Evolutionary conservation across 345 rosid genomes (phyloP).

Genomic region (Populus ilicifolia): DNA sequence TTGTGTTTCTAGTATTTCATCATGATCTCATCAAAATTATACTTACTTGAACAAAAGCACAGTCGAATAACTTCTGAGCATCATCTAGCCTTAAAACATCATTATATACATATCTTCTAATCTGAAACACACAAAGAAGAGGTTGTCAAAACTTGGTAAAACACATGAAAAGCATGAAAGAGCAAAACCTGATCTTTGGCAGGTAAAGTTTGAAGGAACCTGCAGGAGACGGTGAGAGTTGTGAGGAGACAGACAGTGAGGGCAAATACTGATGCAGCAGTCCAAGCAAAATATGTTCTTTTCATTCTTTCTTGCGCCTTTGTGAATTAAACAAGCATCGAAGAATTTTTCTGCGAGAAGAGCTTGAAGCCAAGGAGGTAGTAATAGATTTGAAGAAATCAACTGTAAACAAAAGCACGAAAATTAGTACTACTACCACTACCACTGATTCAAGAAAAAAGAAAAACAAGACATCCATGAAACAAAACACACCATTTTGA

Average conservation of each 20-base stretch:
- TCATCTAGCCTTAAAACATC: slow-evolving; percentile 74
- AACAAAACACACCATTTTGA: not conserved
- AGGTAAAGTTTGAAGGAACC: slow-evolving; percentile 33
- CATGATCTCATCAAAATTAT: not conserved
- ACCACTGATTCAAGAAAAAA: not conserved
- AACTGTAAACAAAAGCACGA: slow-evolving; percentile 16
- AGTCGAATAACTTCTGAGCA: slow-evolving; percentile 66
- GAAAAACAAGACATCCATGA: not conserved
- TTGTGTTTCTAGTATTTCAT: not conserved
- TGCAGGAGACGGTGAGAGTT: slow-evolving; percentile 70
- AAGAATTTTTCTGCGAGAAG: slow-evolving; percentile 73
- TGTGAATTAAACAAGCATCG: slow-evolving; percentile 66
- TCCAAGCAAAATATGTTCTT: slow-evolving; percentile 78
- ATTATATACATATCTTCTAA: slow-evolving; percentile 80
- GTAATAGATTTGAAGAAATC: slow-evolving; percentile 20
- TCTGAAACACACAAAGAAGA: slow-evolving; percentile 35
- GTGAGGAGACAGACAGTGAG: slow-evolving; percentile 75
- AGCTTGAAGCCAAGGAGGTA: slow-evolving; percentile 55
- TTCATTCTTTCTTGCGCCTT: slow-evolving; percentile 67
- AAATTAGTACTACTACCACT: not conserved
- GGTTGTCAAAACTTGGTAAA: not conserved
- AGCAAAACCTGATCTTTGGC: not conserved
- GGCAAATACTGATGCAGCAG: slow-evolving; percentile 68
- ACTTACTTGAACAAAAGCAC: slow-evolving; percentile 71
- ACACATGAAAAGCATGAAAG: not conserved